phyloP scores from a whole-genome alignment of 2,329 filamentous ascomycete species.

The Huntiella omanensis region DNA sequence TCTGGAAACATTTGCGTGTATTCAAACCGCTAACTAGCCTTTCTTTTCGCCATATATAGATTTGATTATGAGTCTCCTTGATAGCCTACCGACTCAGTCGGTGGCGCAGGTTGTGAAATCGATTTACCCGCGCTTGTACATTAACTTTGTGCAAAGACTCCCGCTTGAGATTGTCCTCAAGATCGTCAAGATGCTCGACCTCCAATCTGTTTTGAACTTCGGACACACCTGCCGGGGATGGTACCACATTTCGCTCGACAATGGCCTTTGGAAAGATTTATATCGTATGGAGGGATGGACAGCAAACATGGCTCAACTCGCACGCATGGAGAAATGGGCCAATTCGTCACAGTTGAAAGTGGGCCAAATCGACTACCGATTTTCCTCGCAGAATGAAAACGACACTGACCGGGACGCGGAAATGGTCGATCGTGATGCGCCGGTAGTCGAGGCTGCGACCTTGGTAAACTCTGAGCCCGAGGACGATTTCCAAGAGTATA shows the following conservation, averaged over 20 bases:
- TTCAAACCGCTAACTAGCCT: not conserved
- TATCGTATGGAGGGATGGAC: conserved; percentile 81
- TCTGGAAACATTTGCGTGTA: not conserved
- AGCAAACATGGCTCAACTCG: conserved; percentile 46
- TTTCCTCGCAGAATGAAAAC: not conserved
- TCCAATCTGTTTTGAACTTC: conserved; percentile 59
- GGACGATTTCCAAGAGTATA: not conserved
- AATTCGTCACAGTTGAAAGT: conserved; percentile 10
- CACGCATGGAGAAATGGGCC: conserved; percentile 13
- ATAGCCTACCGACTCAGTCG: conserved; percentile 59
- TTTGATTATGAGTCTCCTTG: conserved; percentile 60
- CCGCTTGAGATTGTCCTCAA: conserved; percentile 83
- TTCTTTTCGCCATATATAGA: conserved; percentile 29
- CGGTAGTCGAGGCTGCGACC: not conserved
- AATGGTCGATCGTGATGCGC: conserved; percentile 13
- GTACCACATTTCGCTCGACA: conserved; percentile 64
- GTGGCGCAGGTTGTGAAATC: conserved; percentile 66
- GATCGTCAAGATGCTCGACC: conserved; percentile 71
- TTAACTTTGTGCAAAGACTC: conserved; percentile 73
- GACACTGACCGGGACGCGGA: conserved; percentile 2
- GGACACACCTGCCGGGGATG: conserved; percentile 65
- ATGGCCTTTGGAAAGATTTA: conserved; percentile 67
- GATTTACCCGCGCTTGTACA: conserved; percentile 68
- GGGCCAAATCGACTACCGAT: conserved; percentile 7
- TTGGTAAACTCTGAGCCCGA: not conserved